These are phyloP conservation scores for Saksenaea oblongispora DNA, from an alignment of 371 early-diverging fungal species.

Conservation along the genomic window DNA sequence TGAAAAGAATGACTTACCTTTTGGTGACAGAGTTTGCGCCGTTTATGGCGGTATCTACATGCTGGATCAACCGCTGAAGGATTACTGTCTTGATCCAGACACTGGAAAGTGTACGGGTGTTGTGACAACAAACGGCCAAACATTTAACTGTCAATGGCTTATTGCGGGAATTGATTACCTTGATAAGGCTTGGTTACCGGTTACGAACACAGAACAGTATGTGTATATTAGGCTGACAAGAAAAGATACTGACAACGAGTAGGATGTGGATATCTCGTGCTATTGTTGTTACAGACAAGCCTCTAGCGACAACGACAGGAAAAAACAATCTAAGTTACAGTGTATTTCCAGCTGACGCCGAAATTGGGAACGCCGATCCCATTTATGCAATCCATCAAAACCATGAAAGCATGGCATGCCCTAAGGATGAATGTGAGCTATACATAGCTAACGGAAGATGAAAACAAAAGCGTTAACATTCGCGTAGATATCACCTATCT, in stretches of 20 bases:
- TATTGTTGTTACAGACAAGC: conserved; percentile 50
- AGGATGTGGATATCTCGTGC: conserved; percentile 53
- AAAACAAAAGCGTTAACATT: neutral
- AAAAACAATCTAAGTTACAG: conserved; percentile 42
- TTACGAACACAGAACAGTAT: conserved; percentile 19
- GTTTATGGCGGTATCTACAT: conserved; percentile 92
- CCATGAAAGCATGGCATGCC: conserved; percentile 66
- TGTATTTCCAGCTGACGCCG: conserved; percentile 59
- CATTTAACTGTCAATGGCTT: conserved; percentile 45
- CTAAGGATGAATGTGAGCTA: conserved; percentile 58
- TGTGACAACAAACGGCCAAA: conserved; percentile 47
- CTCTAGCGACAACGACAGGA: conserved; percentile 39
- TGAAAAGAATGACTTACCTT: neutral
- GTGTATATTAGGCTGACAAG: conserved; percentile 16
- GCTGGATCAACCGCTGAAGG: conserved; percentile 53
- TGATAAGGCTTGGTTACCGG: conserved; percentile 36
- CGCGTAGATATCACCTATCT: conserved; percentile 31
- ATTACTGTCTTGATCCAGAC: conserved; percentile 34
- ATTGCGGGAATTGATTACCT: conserved; percentile 59
- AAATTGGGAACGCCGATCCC: conserved; percentile 42
- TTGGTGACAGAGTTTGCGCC: conserved; percentile 66
- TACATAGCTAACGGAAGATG: neutral
- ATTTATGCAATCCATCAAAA: conserved; percentile 59
- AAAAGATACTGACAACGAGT: conserved; percentile 11
- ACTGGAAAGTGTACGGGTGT: conserved; percentile 45